A percentile compares a stretch with the other conserved stretches of the same genome.
These are phyloP conservation scores for Chytriomyces sp. DNA, from an alignment of 192 early-diverging fungal species.

Conservation along the genomic window DNA sequence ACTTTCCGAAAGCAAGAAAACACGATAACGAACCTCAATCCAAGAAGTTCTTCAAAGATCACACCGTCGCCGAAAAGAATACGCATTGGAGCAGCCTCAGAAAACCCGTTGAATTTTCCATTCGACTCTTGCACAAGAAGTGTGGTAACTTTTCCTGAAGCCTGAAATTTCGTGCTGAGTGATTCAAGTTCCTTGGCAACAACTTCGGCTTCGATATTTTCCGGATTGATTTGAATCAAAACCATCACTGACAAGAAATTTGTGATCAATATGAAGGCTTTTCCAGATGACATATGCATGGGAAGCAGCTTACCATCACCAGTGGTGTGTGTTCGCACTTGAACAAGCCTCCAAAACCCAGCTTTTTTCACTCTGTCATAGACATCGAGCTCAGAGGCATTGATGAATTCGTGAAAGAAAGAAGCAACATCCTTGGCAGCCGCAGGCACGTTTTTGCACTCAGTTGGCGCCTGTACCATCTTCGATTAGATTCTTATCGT, in stretches of 20 bases:
- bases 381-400: slow-evolving; percentile 32
- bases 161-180: slow-evolving; percentile 28
- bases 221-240: slow-evolving; percentile 65
- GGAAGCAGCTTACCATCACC: slow-evolving; percentile 57
- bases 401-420: slow-evolving; percentile 48
- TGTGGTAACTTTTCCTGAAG: slow-evolving; percentile 51
- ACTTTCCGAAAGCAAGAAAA: slow-evolving; percentile 7
- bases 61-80: slow-evolving; percentile 58
- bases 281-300: slow-evolving; percentile 3
- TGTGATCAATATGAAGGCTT: neutral
- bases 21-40: slow-evolving; percentile 39
- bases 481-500: neutral
- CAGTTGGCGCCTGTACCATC: slow-evolving; percentile 33
- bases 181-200: slow-evolving; percentile 42
- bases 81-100: slow-evolving; percentile 49
- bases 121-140: slow-evolving; percentile 53
- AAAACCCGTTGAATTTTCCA: slow-evolving; percentile 64
- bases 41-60: slow-evolving; percentile 71
- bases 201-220: slow-evolving; percentile 41
- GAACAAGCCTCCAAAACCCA: slow-evolving; percentile 70
- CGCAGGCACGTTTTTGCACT: slow-evolving; percentile 54
- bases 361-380: slow-evolving; percentile 54
- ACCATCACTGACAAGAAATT: slow-evolving; percentile 54
- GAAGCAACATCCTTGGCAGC: slow-evolving; percentile 58
- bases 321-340: slow-evolving; percentile 65